These are phyloP conservation scores for Verticillium albo-atrum DNA, from an alignment of 2,329 filamentous ascomycete species.

Conservation along the genomic window DNA sequence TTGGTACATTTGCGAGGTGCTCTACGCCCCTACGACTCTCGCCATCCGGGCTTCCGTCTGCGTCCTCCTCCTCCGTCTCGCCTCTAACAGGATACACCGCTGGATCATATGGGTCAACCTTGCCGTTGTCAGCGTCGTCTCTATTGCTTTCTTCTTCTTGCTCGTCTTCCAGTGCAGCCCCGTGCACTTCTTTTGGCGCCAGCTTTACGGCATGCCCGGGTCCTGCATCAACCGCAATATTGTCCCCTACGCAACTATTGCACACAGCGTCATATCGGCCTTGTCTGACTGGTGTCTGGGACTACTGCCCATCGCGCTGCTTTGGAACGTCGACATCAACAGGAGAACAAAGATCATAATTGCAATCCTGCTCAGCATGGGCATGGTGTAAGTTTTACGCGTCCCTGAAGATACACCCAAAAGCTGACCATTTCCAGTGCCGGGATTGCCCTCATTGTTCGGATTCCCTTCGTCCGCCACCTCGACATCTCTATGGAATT, in stretches of 20 bases:
- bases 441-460: conserved; percentile 31
- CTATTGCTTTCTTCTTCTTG: conserved; percentile 37
- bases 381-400: conserved; percentile 36
- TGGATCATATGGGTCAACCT: conserved; percentile 26
- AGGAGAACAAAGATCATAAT: conserved; percentile 39
- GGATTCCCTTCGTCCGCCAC: conserved; percentile 26
- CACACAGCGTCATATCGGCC: conserved; percentile 40
- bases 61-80: conserved; percentile 35
- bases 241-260: conserved; percentile 36
- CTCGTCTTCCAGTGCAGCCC: conserved; percentile 46
- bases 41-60: conserved; percentile 35
- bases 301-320: conserved; percentile 43
- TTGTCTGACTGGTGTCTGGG: conserved; percentile 44
- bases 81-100: conserved; percentile 24
- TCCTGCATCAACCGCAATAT: conserved; percentile 33
- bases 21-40: conserved; percentile 34
- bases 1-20: conserved; percentile 34
- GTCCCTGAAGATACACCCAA: background rate
- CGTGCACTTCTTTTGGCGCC: conserved; percentile 43
- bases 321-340: conserved; percentile 47
- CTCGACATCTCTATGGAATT: conserved; percentile 21
- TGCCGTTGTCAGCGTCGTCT: conserved; percentile 29
- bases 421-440: conserved; percentile 20
- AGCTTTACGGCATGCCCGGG: conserved; percentile 27
- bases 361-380: conserved; percentile 42